Evolutionary conservation across 164 flowering plant species (phyloP).

Genomic region (Magnolia sinica): DNA sequence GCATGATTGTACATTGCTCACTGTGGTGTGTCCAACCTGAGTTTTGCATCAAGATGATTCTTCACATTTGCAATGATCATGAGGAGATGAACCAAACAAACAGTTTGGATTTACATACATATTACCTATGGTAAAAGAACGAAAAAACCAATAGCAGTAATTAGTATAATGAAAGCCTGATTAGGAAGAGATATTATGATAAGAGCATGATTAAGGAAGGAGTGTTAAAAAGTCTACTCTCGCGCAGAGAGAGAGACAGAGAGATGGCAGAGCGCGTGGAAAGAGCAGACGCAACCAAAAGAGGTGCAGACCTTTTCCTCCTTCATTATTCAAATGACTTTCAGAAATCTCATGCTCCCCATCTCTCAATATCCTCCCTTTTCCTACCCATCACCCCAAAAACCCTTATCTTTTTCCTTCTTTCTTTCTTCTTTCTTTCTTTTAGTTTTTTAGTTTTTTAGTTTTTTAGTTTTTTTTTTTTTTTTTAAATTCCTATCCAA

Average conservation of each 20-base stretch:
- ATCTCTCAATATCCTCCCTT: conserved; percentile 42
- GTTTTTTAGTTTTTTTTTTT: too few relatives aligned
- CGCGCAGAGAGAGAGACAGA: background rate
- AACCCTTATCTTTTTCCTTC: conserved; percentile 37
- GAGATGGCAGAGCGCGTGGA: conserved; percentile 55
- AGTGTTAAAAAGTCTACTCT: background rate
- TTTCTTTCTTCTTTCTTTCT: too few relatives aligned
- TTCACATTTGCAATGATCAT: too few relatives aligned
- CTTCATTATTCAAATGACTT: conserved; percentile 26
- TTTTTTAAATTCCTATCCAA: too few relatives aligned
- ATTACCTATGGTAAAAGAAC: too few relatives aligned
- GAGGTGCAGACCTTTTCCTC: conserved; percentile 45
- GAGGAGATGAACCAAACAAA: too few relatives aligned
- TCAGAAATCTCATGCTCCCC: conserved; percentile 62
- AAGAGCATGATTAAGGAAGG: background rate
- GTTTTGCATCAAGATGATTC: too few relatives aligned
- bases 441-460: too few relatives aligned
- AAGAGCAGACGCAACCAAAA: conserved; percentile 42
- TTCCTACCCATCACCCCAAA: conserved; percentile 47
- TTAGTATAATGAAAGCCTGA: background rate
- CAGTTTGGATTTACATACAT: too few relatives aligned
- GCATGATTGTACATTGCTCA: too few relatives aligned
- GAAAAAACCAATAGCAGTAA: background rate
- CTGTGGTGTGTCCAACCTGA: too few relatives aligned
- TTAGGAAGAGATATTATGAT: background rate